phyloP scores from a whole-genome alignment of 441 rosid genomes.

The Aleurites moluccanus region DNA sequence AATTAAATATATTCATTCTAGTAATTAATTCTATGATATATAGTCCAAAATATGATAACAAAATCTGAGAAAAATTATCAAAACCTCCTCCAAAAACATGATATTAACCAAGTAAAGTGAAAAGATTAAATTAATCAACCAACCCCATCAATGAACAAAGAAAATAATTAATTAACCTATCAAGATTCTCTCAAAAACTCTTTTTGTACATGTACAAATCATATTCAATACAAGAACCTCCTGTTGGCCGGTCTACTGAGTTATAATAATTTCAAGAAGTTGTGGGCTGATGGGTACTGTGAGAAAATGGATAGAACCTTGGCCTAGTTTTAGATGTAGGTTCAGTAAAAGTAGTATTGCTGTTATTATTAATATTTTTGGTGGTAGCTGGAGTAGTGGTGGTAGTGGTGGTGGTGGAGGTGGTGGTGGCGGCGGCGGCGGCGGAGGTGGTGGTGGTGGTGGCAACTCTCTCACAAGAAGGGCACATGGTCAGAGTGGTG shows the following conservation, averaged over 20 bases:
- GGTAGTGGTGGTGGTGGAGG: background rate
- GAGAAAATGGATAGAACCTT: slow-evolving; percentile 25
- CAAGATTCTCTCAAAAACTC: slow-evolving; percentile 13
- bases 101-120: background rate
- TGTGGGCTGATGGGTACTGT: slow-evolving; percentile 6
- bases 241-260: too few relatives aligned
- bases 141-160: background rate
- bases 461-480: slow-evolving; percentile 88
- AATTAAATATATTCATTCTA: too few relatives aligned
- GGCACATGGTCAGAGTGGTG: slow-evolving; percentile 95
- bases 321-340: slow-evolving; percentile 22
- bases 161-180: background rate
- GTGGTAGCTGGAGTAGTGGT: slow-evolving; percentile 1
- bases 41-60: too few relatives aligned
- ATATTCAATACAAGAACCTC: background rate
- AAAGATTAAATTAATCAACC: background rate
- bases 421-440: background rate
- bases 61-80: too few relatives aligned
- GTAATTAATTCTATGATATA: too few relatives aligned
- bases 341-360: background rate
- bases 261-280: slow-evolving; percentile 4
- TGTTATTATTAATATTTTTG: background rate
- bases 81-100: slow-evolving; percentile 1
- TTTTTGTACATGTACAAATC: slow-evolving; percentile 9
- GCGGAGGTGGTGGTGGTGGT: slow-evolving; percentile 45